These are phyloP conservation scores for Eucalyptus pauciflora DNA, from an alignment of 345 rosid species.

Conservation along the genomic window DNA sequence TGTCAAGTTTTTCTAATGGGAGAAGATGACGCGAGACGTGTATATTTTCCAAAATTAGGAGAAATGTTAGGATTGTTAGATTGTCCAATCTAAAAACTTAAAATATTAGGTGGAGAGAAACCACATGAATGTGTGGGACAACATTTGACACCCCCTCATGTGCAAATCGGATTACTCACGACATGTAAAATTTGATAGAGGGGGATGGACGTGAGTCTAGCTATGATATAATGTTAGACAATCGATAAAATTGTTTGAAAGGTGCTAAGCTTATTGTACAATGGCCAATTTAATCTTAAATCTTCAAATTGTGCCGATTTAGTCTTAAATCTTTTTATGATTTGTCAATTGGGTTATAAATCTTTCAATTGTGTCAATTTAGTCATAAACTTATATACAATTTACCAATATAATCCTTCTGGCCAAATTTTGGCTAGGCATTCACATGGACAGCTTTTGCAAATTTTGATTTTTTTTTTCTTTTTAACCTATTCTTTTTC, in stretches of 20 bases:
- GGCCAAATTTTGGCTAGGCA: background rate
- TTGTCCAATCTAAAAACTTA: background rate
- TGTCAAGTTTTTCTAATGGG: background rate
- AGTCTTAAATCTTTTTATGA: background rate
- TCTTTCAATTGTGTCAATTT: rapidly evolving
- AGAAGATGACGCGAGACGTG: background rate
- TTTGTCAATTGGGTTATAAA: background rate
- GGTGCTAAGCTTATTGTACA: background rate
- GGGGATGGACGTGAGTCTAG: background rate
- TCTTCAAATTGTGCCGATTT: background rate
- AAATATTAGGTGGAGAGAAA: background rate
- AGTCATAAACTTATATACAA: background rate
- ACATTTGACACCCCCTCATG: background rate
- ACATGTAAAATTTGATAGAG: background rate
- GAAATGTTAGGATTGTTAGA: background rate
- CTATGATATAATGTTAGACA: background rate
- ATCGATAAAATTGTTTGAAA: background rate
- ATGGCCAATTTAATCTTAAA: background rate
- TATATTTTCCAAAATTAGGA: background rate
- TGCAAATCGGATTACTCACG: background rate
- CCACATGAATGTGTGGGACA: background rate
- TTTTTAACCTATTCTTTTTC: background rate
- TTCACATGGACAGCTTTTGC: background rate
- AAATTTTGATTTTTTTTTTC: background rate
- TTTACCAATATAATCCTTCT: background rate